Conservation (phyloP, 2,329 filamentous ascomycete genomes). For the Thielaviopsis populi region DNA sequence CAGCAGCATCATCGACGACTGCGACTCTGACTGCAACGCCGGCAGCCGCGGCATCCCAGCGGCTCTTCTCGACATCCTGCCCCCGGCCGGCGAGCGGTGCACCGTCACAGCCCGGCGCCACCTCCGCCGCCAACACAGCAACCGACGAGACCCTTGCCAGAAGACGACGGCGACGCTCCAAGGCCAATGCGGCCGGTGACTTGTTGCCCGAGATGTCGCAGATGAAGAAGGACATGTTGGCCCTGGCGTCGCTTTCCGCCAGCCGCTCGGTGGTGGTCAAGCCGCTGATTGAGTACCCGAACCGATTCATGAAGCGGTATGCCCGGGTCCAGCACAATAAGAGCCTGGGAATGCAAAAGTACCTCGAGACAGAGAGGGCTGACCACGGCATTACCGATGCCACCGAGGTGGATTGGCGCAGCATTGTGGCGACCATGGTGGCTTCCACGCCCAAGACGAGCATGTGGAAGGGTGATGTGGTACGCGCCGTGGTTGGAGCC, state of each 20-base stretch:
- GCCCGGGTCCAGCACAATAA: not conserved
- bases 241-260: not conserved
- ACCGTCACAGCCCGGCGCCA: no score
- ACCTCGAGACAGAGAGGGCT: not conserved
- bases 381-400: not conserved
- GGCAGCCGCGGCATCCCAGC: not conserved
- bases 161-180: not conserved
- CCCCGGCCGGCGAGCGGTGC: no score
- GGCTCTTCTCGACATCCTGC: not conserved
- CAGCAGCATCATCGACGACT: not conserved
- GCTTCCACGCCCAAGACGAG: conserved; percentile 24
- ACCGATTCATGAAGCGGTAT: not conserved
- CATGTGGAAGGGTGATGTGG: conserved; percentile 24
- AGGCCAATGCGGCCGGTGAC: not conserved
- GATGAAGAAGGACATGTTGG: conserved; percentile 2
- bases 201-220: not conserved
- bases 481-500: conserved; percentile 26
- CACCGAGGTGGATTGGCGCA: conserved; percentile 26
- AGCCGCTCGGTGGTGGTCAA: conserved; percentile 7
- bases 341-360: conserved; percentile 6
- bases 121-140: no score
- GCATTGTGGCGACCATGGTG: conserved; percentile 27
- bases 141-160: not conserved
- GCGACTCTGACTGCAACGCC: not conserved
- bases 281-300: conserved; percentile 3